phyloP scores from a whole-genome alignment of 2,329 filamentous ascomycete species.

The Sporothrix pseudoabietina region DNA sequence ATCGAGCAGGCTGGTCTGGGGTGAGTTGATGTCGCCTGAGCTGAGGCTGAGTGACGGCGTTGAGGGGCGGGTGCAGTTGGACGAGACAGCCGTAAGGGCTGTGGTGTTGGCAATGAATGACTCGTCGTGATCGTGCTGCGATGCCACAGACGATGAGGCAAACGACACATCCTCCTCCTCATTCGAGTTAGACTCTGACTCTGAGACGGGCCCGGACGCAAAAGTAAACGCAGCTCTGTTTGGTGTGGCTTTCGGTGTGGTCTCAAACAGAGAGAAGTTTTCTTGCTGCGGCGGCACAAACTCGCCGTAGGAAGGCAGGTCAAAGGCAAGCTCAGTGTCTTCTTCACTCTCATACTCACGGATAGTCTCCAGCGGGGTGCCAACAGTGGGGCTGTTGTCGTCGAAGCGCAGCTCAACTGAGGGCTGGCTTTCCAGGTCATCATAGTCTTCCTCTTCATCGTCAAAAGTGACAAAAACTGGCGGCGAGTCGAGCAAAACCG shows the following conservation, averaged over 20 bases:
- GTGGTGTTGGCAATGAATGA: slow-evolving; percentile 7
- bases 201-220: background rate
- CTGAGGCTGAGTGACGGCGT: slow-evolving; percentile 27
- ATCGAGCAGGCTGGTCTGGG: slow-evolving; percentile 24
- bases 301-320: slow-evolving; percentile 21
- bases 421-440: background rate
- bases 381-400: background rate
- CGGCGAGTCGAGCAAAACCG: background rate
- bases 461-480: slow-evolving; percentile 2
- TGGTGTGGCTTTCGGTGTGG: background rate
- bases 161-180: slow-evolving; percentile 3
- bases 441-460: background rate
- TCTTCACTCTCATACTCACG: slow-evolving; percentile 9
- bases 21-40: slow-evolving; percentile 26
- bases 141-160: background rate
- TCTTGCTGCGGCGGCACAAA: background rate
- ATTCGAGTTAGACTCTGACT: background rate
- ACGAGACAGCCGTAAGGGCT: background rate
- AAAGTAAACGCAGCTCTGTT: background rate
- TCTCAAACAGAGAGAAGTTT: background rate
- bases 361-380: slow-evolving; percentile 5
- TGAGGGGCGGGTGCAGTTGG: slow-evolving; percentile 25
- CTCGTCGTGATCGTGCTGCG: slow-evolving; percentile 1
- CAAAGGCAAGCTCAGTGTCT: slow-evolving; percentile 15
- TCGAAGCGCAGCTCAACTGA: slow-evolving; percentile 12